A percentile compares a stretch with the other conserved stretches of the same genome.
These are phyloP conservation scores for Colletotrichum lini DNA, from an alignment of 2,329 filamentous ascomycete genomes.

Conservation along the genomic window DNA sequence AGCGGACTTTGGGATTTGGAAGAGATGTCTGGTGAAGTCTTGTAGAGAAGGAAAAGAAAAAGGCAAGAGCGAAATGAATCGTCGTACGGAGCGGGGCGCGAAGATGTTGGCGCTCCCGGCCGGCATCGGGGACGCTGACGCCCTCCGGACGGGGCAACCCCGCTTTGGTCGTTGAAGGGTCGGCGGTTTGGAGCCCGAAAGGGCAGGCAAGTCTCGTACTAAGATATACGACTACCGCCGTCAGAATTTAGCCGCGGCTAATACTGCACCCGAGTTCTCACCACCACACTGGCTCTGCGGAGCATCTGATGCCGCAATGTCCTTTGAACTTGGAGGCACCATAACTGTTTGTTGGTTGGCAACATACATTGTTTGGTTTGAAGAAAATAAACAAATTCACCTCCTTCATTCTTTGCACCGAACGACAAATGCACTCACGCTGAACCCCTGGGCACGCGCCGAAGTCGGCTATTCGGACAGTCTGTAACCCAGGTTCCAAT, in stretches of 20 bases:
- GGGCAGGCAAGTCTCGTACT: neutral
- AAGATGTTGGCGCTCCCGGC: slow-evolving; percentile 1
- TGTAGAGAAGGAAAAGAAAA: neutral
- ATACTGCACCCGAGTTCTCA: neutral
- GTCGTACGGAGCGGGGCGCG: slow-evolving; percentile 32
- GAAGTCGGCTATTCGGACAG: too few species aligned
- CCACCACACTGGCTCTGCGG: neutral
- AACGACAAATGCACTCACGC: too few species aligned
- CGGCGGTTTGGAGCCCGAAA: slow-evolving; percentile 10
- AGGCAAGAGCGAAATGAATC: slow-evolving; percentile 45
- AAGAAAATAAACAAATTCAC: too few species aligned
- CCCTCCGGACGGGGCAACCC: slow-evolving; percentile 32
- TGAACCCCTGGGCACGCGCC: too few species aligned
- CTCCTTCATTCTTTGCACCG: too few species aligned
- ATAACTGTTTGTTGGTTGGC: too few species aligned
- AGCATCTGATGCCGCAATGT: neutral
- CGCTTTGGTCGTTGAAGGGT: slow-evolving; percentile 1
- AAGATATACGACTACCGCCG: neutral
- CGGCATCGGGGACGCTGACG: slow-evolving; percentile 25
- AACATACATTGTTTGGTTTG: too few species aligned
- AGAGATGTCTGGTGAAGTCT: neutral
- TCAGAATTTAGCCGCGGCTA: neutral
- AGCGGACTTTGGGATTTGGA: neutral
- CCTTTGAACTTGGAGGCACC: too few species aligned
- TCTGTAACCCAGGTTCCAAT: too few species aligned